Evolutionary conservation across 2,329 filamentous ascomycete genomes (phyloP), one percentile per base, ranked within the genome.

Genomic region (Aspergillus aculeatus): DNA sequence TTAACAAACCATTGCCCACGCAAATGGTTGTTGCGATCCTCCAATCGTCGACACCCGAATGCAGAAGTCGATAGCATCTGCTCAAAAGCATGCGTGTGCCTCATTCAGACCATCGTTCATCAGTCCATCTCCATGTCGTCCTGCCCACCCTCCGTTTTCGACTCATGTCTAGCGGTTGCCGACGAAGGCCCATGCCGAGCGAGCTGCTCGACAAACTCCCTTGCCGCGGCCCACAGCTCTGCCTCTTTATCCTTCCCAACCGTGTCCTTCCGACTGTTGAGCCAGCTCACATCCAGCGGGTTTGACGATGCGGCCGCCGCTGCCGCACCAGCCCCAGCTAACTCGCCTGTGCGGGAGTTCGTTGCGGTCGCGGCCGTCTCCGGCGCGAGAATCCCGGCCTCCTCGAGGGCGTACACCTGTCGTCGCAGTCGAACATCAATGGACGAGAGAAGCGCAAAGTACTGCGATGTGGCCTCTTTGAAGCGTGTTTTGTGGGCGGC

Each of bases 191-290:
- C 16, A 6, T 44, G 38, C 38, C 14, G 38, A 19, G 38, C 16
- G 16, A 44, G 56, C 24, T 70, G 70, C 62, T 80, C 81, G 47
- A 90, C 71, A 62, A 89, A 82, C 50, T 75, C 76, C 66, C 81
- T 84, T 47, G 85, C 83, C 65, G 84, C 83, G 35, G 80, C 82
- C 86, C 94, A 89, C 49, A 96, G 78, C 77, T 97, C 91, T 2
- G 85, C 85, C 71, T 96, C 92, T 82, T 94, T 95, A 64, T 91
- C 89, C 68, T 88, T 85, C 58, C 91, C 91, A 23, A 96, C 90
- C 63, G 89, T 89, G 64, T 90, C 89, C 62, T 90, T 91, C 59
- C 91, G 84, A 69, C 91, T 93, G 72, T 97, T 98, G 68, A 98
- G 77, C 86, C 90, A 94, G 32, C 93, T 93, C 14, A 96, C 88